phyloP scores from a whole-genome alignment of 2,329 filamentous ascomycete genomes.

The Coleophoma eucalyptorum region DNA sequence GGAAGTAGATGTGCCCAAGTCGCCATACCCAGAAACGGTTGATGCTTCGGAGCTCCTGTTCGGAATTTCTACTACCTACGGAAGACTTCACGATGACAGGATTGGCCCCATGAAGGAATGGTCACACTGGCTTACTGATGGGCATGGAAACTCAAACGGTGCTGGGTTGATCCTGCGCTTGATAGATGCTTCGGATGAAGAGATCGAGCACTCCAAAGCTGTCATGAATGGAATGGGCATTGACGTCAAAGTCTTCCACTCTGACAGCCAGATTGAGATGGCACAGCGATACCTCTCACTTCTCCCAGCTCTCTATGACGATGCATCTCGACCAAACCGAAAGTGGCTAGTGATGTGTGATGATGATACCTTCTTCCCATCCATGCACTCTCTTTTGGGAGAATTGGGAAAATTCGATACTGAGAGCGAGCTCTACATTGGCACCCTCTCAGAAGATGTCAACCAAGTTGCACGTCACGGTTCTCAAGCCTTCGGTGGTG shows the following conservation, averaged over 20 bases:
- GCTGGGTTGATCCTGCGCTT: slow-evolving; percentile 52
- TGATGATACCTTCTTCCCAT: slow-evolving; percentile 27
- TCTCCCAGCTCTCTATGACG: slow-evolving; percentile 49
- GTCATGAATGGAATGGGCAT: slow-evolving; percentile 45
- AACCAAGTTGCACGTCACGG: slow-evolving; percentile 26
- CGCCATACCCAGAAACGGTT: slow-evolving; percentile 44
- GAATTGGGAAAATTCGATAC: slow-evolving; percentile 18
- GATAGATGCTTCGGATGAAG: slow-evolving; percentile 45
- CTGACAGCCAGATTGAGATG: slow-evolving; percentile 51
- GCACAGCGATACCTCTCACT: slow-evolving; percentile 54
- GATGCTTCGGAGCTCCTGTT: slow-evolving; percentile 56
- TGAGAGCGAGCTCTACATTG: slow-evolving; percentile 23
- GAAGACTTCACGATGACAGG: slow-evolving; percentile 45
- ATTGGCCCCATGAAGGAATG: slow-evolving; percentile 54
- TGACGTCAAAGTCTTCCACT: slow-evolving; percentile 53
- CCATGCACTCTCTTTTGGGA: slow-evolving; percentile 23
- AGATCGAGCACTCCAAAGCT: slow-evolving; percentile 45
- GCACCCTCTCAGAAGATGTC: slow-evolving; percentile 26
- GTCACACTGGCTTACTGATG: slow-evolving; percentile 57
- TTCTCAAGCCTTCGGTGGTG: slow-evolving; percentile 26
- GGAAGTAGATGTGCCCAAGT: slow-evolving; percentile 46
- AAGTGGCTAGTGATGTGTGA: slow-evolving; percentile 33
- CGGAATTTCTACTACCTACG: slow-evolving; percentile 55
- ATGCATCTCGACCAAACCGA: slow-evolving; percentile 41
- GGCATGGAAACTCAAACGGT: slow-evolving; percentile 50